Evolutionary conservation across 176 grass and related monocot species (phyloP).

Genomic region (Carex cristatella): DNA sequence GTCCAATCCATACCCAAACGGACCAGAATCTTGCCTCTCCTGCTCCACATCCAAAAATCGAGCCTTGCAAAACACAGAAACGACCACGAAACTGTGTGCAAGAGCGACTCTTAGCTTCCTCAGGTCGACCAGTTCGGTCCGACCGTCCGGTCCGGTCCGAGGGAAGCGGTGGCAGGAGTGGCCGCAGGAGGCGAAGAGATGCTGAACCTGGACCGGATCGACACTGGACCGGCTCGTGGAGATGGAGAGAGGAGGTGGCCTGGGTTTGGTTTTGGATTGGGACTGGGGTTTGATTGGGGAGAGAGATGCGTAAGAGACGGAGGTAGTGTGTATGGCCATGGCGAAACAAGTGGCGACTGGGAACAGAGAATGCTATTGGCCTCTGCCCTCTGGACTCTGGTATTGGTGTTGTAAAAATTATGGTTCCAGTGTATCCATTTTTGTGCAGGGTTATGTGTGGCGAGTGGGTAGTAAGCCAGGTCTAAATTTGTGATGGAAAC

Average conservation of each 20-base stretch:
- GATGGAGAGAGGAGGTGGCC: slow-evolving; percentile 54
- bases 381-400: neutral
- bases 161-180: slow-evolving; percentile 63
- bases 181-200: slow-evolving; percentile 50
- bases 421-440: neutral
- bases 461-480: too few relatives aligned
- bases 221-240: slow-evolving; percentile 53
- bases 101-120: slow-evolving; percentile 57
- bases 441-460: neutral
- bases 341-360: neutral
- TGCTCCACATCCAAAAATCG: slow-evolving; percentile 30
- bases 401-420: neutral
- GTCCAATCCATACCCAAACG: slow-evolving; percentile 24
- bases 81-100: slow-evolving; percentile 62
- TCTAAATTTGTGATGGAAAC: neutral
- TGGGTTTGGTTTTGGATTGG: slow-evolving; percentile 6
- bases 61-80: slow-evolving; percentile 57
- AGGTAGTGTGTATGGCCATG: slow-evolving; percentile 11
- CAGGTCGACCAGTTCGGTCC: slow-evolving; percentile 35
- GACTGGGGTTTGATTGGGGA: slow-evolving; percentile 16
- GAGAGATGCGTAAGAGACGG: slow-evolving; percentile 36
- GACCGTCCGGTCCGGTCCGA: slow-evolving; percentile 9
- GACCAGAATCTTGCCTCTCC: neutral
- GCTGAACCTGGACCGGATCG: slow-evolving; percentile 59
- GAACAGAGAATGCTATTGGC: neutral